Base-by-base conservation (phyloP, 2,329 filamentous ascomycete genomes). In the Arthroderma sp. region DNA sequence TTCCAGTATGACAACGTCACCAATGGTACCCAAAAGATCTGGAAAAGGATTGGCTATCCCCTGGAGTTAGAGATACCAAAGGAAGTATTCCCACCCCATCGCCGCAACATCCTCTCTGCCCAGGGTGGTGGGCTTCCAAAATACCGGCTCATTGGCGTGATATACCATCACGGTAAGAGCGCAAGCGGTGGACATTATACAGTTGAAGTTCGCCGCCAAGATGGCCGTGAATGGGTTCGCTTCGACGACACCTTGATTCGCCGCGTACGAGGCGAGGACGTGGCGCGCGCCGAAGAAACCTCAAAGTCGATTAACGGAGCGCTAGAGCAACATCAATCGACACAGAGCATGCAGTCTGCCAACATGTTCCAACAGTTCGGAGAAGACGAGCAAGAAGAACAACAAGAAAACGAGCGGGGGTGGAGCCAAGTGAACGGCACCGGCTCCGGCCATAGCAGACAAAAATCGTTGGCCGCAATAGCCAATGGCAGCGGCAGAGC, bases 121-220 rank as follows among this genome's bases (percentile, higher is more conserved):
- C 78, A 82, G 51, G 80, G 81, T 37, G 77, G 80, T 1, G 77
- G 79, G 1, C 71, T 85, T 48, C 87, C 88, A 4, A 84, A 81
- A 59, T 98, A 96, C 64, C 80, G 78, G 41, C 75, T 98, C 9
- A 91, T 81, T 50, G 84, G 82, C 15, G 91, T 94, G 29, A 87
- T 98, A 22, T 98, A 98, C 60, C 91, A 98, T 58, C 91, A 98
- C 56, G 91, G 91, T 48, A 95, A 94, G 70, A 94, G 93, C 55
- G 91, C 91, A 32, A 93, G 84, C 51, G 88, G 86, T 43, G 91
- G 91, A 3, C 91, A 98, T 63, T 98, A 98, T 64, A 98, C 91
- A 1, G 89, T 93, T n/a, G 91, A 98, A 62, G 83, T 95, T 36
- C 80, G 88, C 47, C 82, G 91, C 42, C 89, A 96, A 63, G 91